Evolutionary conservation across 208 protist genomes (phyloP).

Genomic region (Tetramitus jugosus): DNA sequence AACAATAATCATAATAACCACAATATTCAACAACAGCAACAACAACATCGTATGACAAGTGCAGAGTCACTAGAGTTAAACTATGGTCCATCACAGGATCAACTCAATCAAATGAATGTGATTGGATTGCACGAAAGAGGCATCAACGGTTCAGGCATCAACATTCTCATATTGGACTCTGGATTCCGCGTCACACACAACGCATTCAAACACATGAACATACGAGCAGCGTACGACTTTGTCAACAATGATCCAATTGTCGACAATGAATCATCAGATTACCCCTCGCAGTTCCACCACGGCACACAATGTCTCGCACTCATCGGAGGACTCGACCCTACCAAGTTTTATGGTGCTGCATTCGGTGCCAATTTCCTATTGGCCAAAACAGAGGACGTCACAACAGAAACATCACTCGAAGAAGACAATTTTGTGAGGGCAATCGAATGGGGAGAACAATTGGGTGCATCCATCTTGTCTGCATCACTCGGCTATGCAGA

Average conservation of each 20-base stretch:
- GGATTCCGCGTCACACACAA: not conserved
- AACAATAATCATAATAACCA: too few relatives aligned
- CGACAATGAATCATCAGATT: not conserved
- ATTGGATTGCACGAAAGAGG: not conserved
- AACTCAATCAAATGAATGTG: constrained; percentile 15
- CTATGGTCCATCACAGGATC: not conserved
- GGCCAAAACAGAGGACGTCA: constrained; percentile 16
- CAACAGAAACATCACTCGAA: constrained; percentile 4
- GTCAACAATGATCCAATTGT: not conserved
- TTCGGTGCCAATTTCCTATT: not conserved
- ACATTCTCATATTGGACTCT: not conserved
- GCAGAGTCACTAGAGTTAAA: not conserved
- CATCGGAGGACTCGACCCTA: not conserved
- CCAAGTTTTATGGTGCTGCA: not conserved
- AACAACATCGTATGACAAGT: too few relatives aligned
- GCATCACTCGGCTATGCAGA: constrained; percentile 2
- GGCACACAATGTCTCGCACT: not conserved
- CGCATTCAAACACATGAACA: not conserved
- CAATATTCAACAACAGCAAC: too few relatives aligned
- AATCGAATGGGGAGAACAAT: constrained; percentile 10
- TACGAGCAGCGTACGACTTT: not conserved
- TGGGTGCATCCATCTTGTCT: not conserved
- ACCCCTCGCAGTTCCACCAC: not conserved
- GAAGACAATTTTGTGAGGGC: constrained; percentile 8
- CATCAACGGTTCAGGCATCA: not conserved